Percentiles rank a stretch among this genome's conserved stretches.
Evolutionary conservation across 805 yeast species (phyloP).

Genomic region (Myxozyma monticola): DNA sequence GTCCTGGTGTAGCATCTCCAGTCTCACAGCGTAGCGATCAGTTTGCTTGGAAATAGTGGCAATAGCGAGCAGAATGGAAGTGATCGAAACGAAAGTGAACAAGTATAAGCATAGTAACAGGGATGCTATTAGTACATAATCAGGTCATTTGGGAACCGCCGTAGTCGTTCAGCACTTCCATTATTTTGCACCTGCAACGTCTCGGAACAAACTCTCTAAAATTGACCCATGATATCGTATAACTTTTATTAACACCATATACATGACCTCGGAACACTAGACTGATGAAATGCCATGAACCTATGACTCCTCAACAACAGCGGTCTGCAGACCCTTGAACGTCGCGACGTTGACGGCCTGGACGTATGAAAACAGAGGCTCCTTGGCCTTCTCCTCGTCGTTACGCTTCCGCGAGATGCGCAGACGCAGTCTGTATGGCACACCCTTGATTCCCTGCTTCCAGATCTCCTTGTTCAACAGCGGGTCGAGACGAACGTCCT

Average conservation of each 20-base stretch:
- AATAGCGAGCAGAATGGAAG: too few relatives aligned
- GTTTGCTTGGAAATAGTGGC: too few relatives aligned
- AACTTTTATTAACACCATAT: slow-evolving; percentile 10
- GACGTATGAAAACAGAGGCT: slow-evolving; percentile 95
- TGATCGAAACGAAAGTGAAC: too few relatives aligned
- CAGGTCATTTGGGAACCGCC: too few relatives aligned
- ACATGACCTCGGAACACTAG: slow-evolving; percentile 1
- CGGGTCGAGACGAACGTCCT: slow-evolving; percentile 99
- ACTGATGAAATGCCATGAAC: background rate
- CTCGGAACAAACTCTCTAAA: too few relatives aligned
- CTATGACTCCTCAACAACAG: slow-evolving; percentile 72
- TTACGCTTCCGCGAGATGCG: slow-evolving; percentile 99
- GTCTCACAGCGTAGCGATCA: too few relatives aligned
- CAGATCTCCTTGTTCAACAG: slow-evolving; percentile 97
- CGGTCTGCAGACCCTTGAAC: slow-evolving; percentile 97
- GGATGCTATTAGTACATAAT: too few relatives aligned
- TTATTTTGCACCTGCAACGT: too few relatives aligned
- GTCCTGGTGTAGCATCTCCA: too few relatives aligned
- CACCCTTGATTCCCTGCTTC: slow-evolving; percentile 99
- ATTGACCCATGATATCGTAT: too few relatives aligned
- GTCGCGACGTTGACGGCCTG: slow-evolving; percentile 95
- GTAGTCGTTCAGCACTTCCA: too few relatives aligned
- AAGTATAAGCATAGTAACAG: too few relatives aligned
- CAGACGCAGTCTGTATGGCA: slow-evolving; percentile 95
- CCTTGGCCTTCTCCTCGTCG: slow-evolving; percentile 99